Evolutionary conservation across 1,284 basidiomycete genomes (phyloP).

Genomic region (Sphagnurus paluster): DNA sequence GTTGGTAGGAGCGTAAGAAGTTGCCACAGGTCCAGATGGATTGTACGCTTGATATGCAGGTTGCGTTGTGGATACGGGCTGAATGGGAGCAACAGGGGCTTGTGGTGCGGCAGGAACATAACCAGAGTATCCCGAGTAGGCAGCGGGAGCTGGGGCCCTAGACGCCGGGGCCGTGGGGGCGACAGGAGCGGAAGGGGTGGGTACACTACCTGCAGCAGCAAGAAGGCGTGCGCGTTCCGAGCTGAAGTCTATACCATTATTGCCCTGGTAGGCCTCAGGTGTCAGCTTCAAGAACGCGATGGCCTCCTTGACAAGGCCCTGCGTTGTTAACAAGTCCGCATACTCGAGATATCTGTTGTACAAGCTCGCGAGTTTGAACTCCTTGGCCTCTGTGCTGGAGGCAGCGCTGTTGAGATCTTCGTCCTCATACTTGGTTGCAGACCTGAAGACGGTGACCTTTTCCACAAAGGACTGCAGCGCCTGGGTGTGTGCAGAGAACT

Average conservation of each 20-base stretch:
- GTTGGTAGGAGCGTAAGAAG: slow-evolving; percentile 17
- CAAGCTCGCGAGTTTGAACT: slow-evolving; percentile 83
- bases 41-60: slow-evolving; percentile 14
- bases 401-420: slow-evolving; percentile 62
- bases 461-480: slow-evolving; percentile 95
- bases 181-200: slow-evolving; percentile 21
- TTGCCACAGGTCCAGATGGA: slow-evolving; percentile 9
- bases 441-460: slow-evolving; percentile 94
- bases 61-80: slow-evolving; percentile 8
- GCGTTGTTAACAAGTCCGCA: slow-evolving; percentile 87
- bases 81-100: slow-evolving; percentile 13
- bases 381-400: slow-evolving; percentile 44
- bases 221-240: slow-evolving; percentile 66
- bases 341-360: slow-evolving; percentile 98
- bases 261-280: slow-evolving; percentile 77
- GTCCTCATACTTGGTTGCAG: slow-evolving; percentile 88
- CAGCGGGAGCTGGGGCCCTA: slow-evolving; percentile 19
- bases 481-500: slow-evolving; percentile 85
- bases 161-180: slow-evolving; percentile 15
- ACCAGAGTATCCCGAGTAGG: slow-evolving; percentile 20
- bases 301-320: slow-evolving; percentile 87
- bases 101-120: slow-evolving; percentile 17
- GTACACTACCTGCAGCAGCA: slow-evolving; percentile 39
- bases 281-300: slow-evolving; percentile 80
- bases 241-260: slow-evolving; percentile 55